A percentile compares a stretch with the other conserved stretches of the same genome.
phyloP scores from a whole-genome alignment of 73 alveolate genomes.

The Symbiodinium natans region DNA sequence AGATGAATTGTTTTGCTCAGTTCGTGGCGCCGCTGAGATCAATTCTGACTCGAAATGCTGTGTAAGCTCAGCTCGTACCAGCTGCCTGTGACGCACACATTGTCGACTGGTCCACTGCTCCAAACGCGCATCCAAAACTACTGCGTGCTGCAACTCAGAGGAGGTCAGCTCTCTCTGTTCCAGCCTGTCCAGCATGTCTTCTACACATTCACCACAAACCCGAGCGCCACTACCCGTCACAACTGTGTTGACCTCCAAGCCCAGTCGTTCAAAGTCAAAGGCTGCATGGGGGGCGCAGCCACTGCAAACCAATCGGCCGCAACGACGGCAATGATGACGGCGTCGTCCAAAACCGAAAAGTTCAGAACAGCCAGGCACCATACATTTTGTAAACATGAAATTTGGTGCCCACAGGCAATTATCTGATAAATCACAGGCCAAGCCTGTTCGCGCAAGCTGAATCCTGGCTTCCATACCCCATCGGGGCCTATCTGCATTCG shows the following conservation, averaged over 20 bases:
- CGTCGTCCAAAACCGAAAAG: constrained; percentile 23
- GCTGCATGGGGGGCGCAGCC: constrained; percentile 31
- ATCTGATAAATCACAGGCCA: constrained; percentile 45
- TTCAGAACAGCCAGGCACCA: constrained; percentile 33
- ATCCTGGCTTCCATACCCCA: constrained; percentile 10
- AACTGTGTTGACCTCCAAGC: neutral
- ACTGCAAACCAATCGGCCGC: constrained; percentile 65
- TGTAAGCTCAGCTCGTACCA: constrained; percentile 8
- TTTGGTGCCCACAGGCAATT: constrained; percentile 25
- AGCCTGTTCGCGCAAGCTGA: constrained; percentile 15
- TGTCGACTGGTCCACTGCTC: constrained; percentile 35
- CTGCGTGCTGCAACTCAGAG: constrained; percentile 32
- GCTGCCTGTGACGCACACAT: constrained; percentile 8
- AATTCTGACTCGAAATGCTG: neutral
- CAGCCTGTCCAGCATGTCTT: constrained; percentile 34
- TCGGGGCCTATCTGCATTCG: constrained; percentile 20
- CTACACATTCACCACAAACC: constrained; percentile 61
- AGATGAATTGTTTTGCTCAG: too few species aligned
- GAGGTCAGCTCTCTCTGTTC: constrained; percentile 29
- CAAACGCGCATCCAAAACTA: constrained; percentile 64
- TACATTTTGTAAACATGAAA: constrained; percentile 12
- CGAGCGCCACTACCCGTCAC: neutral
- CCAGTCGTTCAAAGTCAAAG: constrained; percentile 13
- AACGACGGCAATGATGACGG: constrained; percentile 57
- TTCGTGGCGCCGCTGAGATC: too few species aligned